A percentile compares a stretch with the other conserved stretches of the same genome.
Conservation (phyloP, 1,284 basidiomycete species). For the Phylloporus sp. region DNA sequence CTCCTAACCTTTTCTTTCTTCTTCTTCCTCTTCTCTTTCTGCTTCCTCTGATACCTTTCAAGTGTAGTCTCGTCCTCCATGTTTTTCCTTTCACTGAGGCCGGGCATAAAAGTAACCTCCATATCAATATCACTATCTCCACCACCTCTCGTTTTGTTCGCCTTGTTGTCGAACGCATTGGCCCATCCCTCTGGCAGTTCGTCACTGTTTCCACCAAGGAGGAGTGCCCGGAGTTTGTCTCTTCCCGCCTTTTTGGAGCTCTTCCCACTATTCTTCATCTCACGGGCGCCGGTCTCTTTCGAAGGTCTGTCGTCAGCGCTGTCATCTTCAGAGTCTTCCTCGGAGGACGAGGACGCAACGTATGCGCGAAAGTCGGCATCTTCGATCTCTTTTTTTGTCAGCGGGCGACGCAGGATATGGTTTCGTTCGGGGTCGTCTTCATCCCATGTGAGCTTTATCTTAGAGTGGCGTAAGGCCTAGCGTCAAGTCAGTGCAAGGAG, state of each 20-base stretch:
- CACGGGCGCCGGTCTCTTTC: neutral
- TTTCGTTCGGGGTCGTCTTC: conserved; percentile 93
- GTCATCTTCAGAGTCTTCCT: conserved; percentile 50
- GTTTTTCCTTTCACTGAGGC: conserved; percentile 60
- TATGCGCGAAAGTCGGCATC: conserved; percentile 88
- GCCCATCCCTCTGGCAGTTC: conserved; percentile 85
- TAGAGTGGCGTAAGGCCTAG: conserved; percentile 98
- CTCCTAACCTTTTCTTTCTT: conserved; percentile 70
- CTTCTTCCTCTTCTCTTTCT: conserved; percentile 83
- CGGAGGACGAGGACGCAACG: conserved; percentile 76
- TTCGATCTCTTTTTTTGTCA: conserved; percentile 86
- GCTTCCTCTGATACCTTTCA: conserved; percentile 84
- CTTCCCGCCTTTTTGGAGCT: conserved; percentile 54
- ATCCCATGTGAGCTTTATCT: conserved; percentile 98
- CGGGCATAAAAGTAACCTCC: conserved; percentile 94
- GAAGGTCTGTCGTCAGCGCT: conserved; percentile 12
- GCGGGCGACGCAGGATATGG: conserved; percentile 76
- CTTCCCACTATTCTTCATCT: conserved; percentile 14
- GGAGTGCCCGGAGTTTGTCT: conserved; percentile 69
- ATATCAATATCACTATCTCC: conserved; percentile 70
- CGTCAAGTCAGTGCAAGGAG: conserved; percentile 1
- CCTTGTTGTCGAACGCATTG: conserved; percentile 28
- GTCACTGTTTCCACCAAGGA: conserved; percentile 69
- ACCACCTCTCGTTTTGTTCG: conserved; percentile 35
- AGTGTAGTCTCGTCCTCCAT: conserved; percentile 81